Evolutionary conservation across 192 early-diverging fungal genomes (phyloP), one percentile per base, ranked within the genome.

Genomic region (Coemansia sp.): DNA sequence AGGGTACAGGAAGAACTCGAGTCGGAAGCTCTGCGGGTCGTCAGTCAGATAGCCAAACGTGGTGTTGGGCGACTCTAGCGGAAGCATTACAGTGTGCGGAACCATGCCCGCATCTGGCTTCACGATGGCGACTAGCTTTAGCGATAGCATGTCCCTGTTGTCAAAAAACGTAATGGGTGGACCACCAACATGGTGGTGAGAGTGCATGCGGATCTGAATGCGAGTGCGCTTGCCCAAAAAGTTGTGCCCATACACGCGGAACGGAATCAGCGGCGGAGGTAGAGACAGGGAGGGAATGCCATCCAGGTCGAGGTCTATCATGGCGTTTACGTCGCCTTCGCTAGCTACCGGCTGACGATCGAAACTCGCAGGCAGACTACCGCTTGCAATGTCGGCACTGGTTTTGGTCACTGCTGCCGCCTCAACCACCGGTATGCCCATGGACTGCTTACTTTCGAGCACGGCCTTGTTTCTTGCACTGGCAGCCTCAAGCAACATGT

Each of bases 191-290:
- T 58, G 77, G 77, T 61, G 88, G 73, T 34, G 86, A 79, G 62
- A 88, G 61, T 33, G 86, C 85, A 53, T 81, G 28, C 73, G 70
- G 53, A 99, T 78, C 70, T 95, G 92, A 35, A 99, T 82, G 64
- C 94, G 90, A 48, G 85, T 89, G 62, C 93, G 93, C 67, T 92
- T 90, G 63, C 96, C 94, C 26, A 99, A 76, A 71, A 94, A 99
- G 62, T 93, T 95, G 84, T 99, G 97, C 5, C 97, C 97, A 72
- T 99, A 99, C 50, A 96, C 95, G 20, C 95, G 85, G 85, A 99
- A 93, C 3, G 97, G 97, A 60, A 99, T 94, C 34, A 99, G 94
- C 9, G 97, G 97, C 16, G 97, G 97, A 9, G 97, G 97, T 31
- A 99, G 69, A 7, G 91, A 93, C 7, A 99, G 84, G 9, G 94